A percentile compares a stretch with the other conserved stretches of the same genome.
Conservation (phyloP, 2,329 filamentous ascomycete species). For the Magnaporthiopsis rhizophila region DNA sequence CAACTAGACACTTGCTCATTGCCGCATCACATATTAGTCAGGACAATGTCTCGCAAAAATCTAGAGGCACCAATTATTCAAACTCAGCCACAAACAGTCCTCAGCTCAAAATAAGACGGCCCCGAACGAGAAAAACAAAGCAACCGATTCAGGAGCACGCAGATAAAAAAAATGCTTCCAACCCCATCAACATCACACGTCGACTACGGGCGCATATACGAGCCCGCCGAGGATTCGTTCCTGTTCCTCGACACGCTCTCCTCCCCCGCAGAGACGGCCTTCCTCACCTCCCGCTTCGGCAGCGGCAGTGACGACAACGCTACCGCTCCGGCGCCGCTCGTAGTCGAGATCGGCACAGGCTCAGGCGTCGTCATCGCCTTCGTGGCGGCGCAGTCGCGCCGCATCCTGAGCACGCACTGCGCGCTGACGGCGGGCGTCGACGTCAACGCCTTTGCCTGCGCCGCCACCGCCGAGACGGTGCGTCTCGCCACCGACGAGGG, state of each 20-base stretch:
- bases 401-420: slow-evolving; percentile 56
- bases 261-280: slow-evolving; percentile 56
- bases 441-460: slow-evolving; percentile 77
- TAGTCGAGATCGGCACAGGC: slow-evolving; percentile 83
- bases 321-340: slow-evolving; percentile 46
- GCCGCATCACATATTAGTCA: neutral
- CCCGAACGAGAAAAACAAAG: neutral
- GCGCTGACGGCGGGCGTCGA: slow-evolving; percentile 72
- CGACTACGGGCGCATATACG: slow-evolving; percentile 80
- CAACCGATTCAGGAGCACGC: neutral
- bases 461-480: slow-evolving; percentile 65
- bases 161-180: slow-evolving; percentile 60
- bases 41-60: neutral
- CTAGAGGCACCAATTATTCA: neutral
- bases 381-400: slow-evolving; percentile 62
- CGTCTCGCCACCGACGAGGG: slow-evolving; percentile 13
- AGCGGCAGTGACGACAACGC: slow-evolving; percentile 15
- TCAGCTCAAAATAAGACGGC: neutral
- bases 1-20: neutral
- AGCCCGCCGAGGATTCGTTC: slow-evolving; percentile 93
- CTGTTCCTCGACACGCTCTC: slow-evolving; percentile 89
- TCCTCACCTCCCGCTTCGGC: slow-evolving; percentile 57
- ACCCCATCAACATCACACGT: slow-evolving; percentile 93
- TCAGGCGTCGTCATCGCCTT: slow-evolving; percentile 94
- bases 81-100: neutral